Percentiles rank a stretch among this genome's conserved stretches.
phyloP scores from a whole-genome alignment of 2,329 filamentous ascomycete genomes.

The Penicillium janthinellum region DNA sequence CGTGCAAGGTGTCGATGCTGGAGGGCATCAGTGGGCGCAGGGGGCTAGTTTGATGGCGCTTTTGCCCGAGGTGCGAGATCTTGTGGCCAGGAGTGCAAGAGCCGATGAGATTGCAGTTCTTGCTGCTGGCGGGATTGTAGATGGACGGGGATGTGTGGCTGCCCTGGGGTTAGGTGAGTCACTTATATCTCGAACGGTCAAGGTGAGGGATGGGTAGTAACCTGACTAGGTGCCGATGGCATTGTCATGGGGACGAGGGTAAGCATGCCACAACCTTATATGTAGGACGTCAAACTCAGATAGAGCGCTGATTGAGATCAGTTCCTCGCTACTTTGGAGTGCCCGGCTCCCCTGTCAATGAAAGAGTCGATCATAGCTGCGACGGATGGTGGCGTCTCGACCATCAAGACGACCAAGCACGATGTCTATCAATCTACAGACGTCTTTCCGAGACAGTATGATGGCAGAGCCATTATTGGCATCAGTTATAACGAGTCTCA shows the following conservation, averaged over 20 bases:
- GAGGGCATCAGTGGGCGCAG: conserved; percentile 61
- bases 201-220: conserved; percentile 34
- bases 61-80: conserved; percentile 59
- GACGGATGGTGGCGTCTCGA: conserved; percentile 49
- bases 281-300: too few species aligned
- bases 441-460: conserved; percentile 24
- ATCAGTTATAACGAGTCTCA: conserved; percentile 18
- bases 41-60: conserved; percentile 59
- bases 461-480: conserved; percentile 22
- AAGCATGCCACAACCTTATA: not conserved
- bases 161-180: conserved; percentile 56
- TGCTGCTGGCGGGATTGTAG: conserved; percentile 63
- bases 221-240: conserved; percentile 20
- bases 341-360: conserved; percentile 43
- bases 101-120: conserved; percentile 43
- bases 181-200: conserved; percentile 27
- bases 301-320: conserved; percentile 32
- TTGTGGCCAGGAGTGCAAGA: conserved; percentile 36
- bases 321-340: conserved; percentile 52
- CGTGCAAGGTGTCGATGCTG: conserved; percentile 65
- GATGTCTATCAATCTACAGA: conserved; percentile 27
- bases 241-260: conserved; percentile 27
- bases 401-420: conserved; percentile 46
- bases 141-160: conserved; percentile 59
- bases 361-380: conserved; percentile 48